Evolutionary conservation across 2,329 filamentous ascomycete species (phyloP).

Genomic region (Fusarium camptoceras): DNA sequence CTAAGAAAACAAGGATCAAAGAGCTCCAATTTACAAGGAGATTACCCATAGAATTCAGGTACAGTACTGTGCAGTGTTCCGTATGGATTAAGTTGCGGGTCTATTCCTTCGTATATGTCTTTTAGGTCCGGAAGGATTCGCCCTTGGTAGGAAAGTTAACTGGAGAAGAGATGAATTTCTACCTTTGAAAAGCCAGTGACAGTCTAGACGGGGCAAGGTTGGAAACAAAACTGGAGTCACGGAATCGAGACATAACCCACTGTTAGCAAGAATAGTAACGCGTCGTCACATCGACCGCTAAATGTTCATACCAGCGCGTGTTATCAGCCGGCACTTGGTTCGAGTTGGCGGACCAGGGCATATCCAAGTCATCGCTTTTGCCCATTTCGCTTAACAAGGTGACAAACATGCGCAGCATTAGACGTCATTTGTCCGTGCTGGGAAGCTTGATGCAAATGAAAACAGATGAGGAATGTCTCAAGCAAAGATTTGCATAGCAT

Average conservation of each 20-base stretch:
- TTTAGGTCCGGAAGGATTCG: neutral
- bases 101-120: conserved; percentile 4
- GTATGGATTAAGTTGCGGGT: neutral
- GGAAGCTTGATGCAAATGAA: neutral
- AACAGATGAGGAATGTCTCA: conserved; percentile 7
- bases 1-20: conserved; percentile 13
- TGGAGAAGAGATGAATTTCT: neutral
- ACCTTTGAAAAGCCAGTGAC: neutral
- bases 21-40: conserved; percentile 36
- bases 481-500: neutral
- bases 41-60: conserved; percentile 24
- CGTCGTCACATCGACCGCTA: conserved; percentile 30
- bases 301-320: conserved; percentile 13
- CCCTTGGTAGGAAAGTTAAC: conserved; percentile 1
- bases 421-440: conserved; percentile 14
- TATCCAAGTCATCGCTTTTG: conserved; percentile 7
- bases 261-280: conserved; percentile 19
- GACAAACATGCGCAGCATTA: conserved; percentile 11
- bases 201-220: conserved; percentile 15
- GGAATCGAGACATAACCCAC: conserved; percentile 21
- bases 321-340: conserved; percentile 10
- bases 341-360: conserved; percentile 1
- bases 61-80: neutral
- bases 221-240: neutral
- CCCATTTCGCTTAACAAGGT: conserved; percentile 13